Evolutionary conservation across 2,329 filamentous ascomycete genomes (phyloP).

Genomic region (Penicillium sp.): DNA sequence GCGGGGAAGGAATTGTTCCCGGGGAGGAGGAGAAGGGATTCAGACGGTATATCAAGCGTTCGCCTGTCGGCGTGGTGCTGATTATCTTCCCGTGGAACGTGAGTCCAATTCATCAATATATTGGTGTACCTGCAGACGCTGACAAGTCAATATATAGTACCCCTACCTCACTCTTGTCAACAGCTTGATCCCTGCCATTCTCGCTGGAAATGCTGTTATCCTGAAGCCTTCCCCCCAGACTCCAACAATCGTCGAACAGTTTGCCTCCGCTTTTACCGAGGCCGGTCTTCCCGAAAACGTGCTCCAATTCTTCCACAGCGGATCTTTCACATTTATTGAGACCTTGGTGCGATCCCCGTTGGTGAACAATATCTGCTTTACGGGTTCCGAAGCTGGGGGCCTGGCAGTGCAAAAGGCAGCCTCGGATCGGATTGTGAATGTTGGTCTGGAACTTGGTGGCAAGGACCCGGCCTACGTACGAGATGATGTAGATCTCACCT

Average conservation of each 20-base stretch:
- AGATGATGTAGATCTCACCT: slow-evolving; percentile 78
- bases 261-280: slow-evolving; percentile 70
- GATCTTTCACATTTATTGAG: slow-evolving; percentile 73
- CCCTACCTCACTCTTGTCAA: slow-evolving; percentile 93
- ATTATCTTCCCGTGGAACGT: slow-evolving; percentile 97
- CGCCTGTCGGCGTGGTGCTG: slow-evolving; percentile 81
- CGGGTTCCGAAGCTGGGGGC: slow-evolving; percentile 84
- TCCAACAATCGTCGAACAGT: slow-evolving; percentile 83
- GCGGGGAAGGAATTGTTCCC: slow-evolving; percentile 62
- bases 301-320: slow-evolving; percentile 88
- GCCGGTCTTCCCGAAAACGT: slow-evolving; percentile 81
- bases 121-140: background rate
- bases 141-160: slow-evolving; percentile 60
- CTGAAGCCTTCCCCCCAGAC: slow-evolving; percentile 95
- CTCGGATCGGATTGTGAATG: slow-evolving; percentile 75
- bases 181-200: slow-evolving; percentile 83
- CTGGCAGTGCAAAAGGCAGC: slow-evolving; percentile 82
- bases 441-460: slow-evolving; percentile 87
- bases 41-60: slow-evolving; percentile 83
- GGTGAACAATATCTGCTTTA: slow-evolving; percentile 84
- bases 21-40: slow-evolving; percentile 85
- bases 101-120: slow-evolving; percentile 41
- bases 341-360: slow-evolving; percentile 72
- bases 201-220: slow-evolving; percentile 87
- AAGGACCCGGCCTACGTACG: slow-evolving; percentile 93